Percentiles rank a stretch among this genome's conserved stretches.
phyloP scores from a whole-genome alignment of 2,329 filamentous ascomycete genomes.

The Talaromyces verruculosus region DNA sequence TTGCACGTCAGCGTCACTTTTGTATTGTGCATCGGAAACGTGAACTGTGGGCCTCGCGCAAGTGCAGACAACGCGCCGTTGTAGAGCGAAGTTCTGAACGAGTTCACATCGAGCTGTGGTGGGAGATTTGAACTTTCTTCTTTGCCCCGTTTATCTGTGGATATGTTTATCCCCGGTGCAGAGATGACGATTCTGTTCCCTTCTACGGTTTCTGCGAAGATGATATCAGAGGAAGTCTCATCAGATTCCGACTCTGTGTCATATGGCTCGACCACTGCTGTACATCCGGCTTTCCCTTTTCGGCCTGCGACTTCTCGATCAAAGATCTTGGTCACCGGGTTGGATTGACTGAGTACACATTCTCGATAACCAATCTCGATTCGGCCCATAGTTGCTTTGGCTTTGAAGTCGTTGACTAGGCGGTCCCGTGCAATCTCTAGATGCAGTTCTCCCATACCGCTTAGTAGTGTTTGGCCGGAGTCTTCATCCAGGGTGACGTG shows the following conservation, averaged over 20 bases:
- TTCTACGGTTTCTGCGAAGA: slow-evolving; percentile 55
- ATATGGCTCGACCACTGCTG: slow-evolving; percentile 65
- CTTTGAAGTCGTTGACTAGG: slow-evolving; percentile 85
- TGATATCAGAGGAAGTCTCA: slow-evolving; percentile 27
- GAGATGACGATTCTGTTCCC: slow-evolving; percentile 67
- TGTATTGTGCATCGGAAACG: slow-evolving; percentile 76
- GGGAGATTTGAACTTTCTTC: slow-evolving; percentile 54
- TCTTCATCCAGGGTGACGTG: slow-evolving; percentile 83
- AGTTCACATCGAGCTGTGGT: slow-evolving; percentile 52
- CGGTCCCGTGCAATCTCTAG: slow-evolving; percentile 89
- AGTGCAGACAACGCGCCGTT: slow-evolving; percentile 82
- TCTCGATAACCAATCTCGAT: slow-evolving; percentile 97
- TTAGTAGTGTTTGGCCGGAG: slow-evolving; percentile 87
- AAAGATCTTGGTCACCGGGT: slow-evolving; percentile 62
- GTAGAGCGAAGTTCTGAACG: slow-evolving; percentile 59
- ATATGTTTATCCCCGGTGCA: slow-evolving; percentile 51
- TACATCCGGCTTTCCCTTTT: slow-evolving; percentile 73
- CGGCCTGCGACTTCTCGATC: slow-evolving; percentile 81
- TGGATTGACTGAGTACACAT: slow-evolving; percentile 62
- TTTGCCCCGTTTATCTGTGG: slow-evolving; percentile 38
- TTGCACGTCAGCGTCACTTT: slow-evolving; percentile 70
- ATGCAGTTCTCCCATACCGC: slow-evolving; percentile 95
- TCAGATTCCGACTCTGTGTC: slow-evolving; percentile 29
- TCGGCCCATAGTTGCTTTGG: slow-evolving; percentile 76
- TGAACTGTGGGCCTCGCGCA: slow-evolving; percentile 77